These are phyloP conservation scores for Ceratocystis harringtonii DNA, from an alignment of 2,329 filamentous ascomycete species.

Conservation along the genomic window DNA sequence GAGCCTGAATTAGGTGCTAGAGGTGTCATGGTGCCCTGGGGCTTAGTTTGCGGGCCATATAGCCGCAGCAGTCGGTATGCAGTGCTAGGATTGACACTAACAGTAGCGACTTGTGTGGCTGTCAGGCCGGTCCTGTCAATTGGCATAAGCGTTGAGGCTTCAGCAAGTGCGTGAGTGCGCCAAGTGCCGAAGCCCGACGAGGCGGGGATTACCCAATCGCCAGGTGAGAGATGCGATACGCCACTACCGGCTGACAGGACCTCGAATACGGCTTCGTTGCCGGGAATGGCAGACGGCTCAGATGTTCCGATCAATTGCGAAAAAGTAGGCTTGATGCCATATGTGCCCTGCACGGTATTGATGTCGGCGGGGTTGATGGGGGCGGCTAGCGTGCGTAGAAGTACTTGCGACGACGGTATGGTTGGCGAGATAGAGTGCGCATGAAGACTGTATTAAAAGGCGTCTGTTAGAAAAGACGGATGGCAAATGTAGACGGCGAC, in stretches of 20 bases:
- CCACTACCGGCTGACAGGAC: conserved; percentile 54
- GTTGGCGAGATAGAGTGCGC: conserved; percentile 62
- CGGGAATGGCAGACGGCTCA: conserved; percentile 60
- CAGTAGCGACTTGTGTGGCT: conserved; percentile 68
- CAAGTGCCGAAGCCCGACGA: conserved; percentile 78
- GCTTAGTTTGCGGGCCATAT: conserved; percentile 39
- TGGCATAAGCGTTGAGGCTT: conserved; percentile 43
- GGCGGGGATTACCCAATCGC: conserved; percentile 91
- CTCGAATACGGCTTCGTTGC: conserved; percentile 90
- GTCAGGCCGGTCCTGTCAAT: conserved; percentile 58
- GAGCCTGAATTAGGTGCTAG: conserved; percentile 43
- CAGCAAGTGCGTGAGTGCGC: conserved; percentile 74
- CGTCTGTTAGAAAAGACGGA: not conserved
- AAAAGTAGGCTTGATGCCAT: conserved; percentile 72
- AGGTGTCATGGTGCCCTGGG: conserved; percentile 29
- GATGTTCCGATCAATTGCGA: conserved; percentile 60
- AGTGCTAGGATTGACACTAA: conserved; percentile 84
- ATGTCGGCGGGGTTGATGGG: conserved; percentile 96
- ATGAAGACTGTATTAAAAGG: conserved; percentile 40
- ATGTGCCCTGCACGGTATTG: conserved; percentile 94
- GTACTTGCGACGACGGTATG: conserved; percentile 48
- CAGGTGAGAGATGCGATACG: conserved; percentile 42
- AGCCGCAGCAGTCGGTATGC: conserved; percentile 86
- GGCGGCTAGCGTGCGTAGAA: conserved; percentile 74
- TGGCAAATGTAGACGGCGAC: too few relatives aligned